Evolutionary conservation across 176 grass and related monocot species (phyloP).

Genomic region (Thinopyrum elongatum): DNA sequence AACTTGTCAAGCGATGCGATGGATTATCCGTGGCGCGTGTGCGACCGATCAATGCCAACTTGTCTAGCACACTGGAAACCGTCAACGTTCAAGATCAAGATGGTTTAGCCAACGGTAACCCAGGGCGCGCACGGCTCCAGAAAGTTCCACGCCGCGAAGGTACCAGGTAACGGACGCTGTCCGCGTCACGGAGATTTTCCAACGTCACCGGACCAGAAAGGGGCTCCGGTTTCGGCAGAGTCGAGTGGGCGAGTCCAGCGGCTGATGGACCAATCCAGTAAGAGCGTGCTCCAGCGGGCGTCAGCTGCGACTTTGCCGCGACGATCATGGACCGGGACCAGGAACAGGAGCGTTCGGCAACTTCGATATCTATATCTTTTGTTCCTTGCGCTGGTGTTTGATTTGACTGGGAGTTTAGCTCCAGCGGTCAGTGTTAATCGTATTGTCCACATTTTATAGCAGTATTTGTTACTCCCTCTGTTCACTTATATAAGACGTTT

Average conservation of each 20-base stretch:
- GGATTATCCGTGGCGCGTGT: no score
- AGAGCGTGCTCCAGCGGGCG: not conserved
- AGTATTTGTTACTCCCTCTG: no score
- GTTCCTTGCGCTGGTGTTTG: not conserved
- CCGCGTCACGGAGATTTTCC: not conserved
- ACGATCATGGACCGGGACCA: not conserved
- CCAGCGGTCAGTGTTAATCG: no score
- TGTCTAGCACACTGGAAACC: no score
- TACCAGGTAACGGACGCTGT: not conserved
- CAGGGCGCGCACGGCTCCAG: not conserved
- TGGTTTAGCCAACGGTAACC: not conserved
- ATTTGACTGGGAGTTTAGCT: not conserved
- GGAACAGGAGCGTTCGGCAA: not conserved
- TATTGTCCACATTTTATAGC: not conserved
- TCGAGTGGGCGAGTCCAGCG: slow-evolving; percentile 2
- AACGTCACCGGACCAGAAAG: not conserved
- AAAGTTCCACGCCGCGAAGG: not conserved
- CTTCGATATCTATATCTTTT: not conserved
- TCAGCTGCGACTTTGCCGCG: not conserved
- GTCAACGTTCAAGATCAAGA: not conserved
- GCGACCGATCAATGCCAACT: no score
- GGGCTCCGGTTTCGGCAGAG: not conserved
- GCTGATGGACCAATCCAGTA: not conserved
- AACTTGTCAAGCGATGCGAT: no score
- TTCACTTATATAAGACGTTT: no score